Base-by-base conservation (phyloP, 164 flowering plant species). In the Dillenia suffruticosa region DNA sequence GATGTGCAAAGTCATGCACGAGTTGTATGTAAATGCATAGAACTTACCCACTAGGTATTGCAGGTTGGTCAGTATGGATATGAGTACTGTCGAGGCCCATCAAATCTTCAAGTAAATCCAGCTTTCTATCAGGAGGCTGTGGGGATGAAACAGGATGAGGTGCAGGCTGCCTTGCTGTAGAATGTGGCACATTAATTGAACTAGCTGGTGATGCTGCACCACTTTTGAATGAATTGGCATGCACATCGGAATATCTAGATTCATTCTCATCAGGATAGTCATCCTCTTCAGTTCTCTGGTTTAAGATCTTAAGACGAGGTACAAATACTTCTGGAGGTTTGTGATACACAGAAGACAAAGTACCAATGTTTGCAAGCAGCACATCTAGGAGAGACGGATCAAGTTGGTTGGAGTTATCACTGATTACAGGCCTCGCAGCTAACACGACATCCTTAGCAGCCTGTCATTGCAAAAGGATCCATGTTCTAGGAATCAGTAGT, bases 391-490 rank as follows among this genome's bases (percentile, higher is more conserved):
- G 92, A 62, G 97, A 80, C n/a, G 93, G 59, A 70, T 94, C 99
- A 55, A 91, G 89, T 72, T 75, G 96, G 76, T 94, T 94, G 43
- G 97, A 94, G 78, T 94, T 97, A 76, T 94, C 99, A 66, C 79
- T 84, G 44, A 94, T 94, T 72, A 95, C 99, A 40, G 99, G 97
- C 79, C 92, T 95, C 84, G 92, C 99, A 64, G 99, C 99, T 58
- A 95, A 77, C 32, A 95, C 99, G 56, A 95, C 99, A 81, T 95
- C 99, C 74, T 95, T 95, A 17, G 99, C 99, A 44, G 99, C 97
- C 99, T 95, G 84, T 53, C 51, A 51, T 56, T 11, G 24, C 1
- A 13, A 6, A 14, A 13, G 15, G 43, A 44, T 19, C 19, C 43
- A 16, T 59, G 22, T 19, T 19, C 22, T 19, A 19, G 22, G 22